Evolutionary conservation across 768 basidiomycete genomes (phyloP).

Genomic region (Asterophora lycoperdoides): DNA sequence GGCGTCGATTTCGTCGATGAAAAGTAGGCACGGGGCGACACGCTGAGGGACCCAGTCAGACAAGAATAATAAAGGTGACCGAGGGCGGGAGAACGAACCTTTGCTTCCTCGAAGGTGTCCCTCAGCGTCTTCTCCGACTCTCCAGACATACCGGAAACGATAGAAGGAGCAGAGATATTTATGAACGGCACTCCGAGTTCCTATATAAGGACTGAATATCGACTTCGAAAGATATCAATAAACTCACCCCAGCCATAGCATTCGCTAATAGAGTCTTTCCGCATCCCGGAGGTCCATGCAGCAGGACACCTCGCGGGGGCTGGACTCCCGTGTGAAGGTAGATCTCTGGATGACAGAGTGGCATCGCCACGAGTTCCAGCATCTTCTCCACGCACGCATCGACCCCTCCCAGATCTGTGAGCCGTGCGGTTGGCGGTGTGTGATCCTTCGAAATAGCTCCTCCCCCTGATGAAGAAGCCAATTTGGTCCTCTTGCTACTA

Average conservation of each 20-base stretch:
- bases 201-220: slow-evolving; percentile 34
- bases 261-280: slow-evolving; percentile 94
- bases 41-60: slow-evolving; percentile 41
- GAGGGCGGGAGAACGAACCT: slow-evolving; percentile 40
- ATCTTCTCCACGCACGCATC: slow-evolving; percentile 85
- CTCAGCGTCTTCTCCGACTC: slow-evolving; percentile 96
- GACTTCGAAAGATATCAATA: not conserved
- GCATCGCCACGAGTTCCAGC: slow-evolving; percentile 95
- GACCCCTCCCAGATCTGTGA: slow-evolving; percentile 87
- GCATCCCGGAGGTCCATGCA: slow-evolving; percentile 96
- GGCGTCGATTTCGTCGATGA: slow-evolving; percentile 97
- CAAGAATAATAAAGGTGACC: not conserved
- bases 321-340: slow-evolving; percentile 92
- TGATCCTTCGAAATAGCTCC: slow-evolving; percentile 55
- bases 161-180: slow-evolving; percentile 88
- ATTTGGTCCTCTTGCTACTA: slow-evolving; percentile 54
- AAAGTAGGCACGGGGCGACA: slow-evolving; percentile 87
- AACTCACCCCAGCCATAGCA: slow-evolving; percentile 88
- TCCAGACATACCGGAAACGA: slow-evolving; percentile 97
- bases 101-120: slow-evolving; percentile 97
- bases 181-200: slow-evolving; percentile 93
- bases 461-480: slow-evolving; percentile 22
- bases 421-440: slow-evolving; percentile 65
- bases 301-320: slow-evolving; percentile 84
- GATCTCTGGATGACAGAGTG: slow-evolving; percentile 91